These are phyloP conservation scores for Malus sieversii DNA, from an alignment of 306 rosid genomes.

Conservation along the genomic window DNA sequence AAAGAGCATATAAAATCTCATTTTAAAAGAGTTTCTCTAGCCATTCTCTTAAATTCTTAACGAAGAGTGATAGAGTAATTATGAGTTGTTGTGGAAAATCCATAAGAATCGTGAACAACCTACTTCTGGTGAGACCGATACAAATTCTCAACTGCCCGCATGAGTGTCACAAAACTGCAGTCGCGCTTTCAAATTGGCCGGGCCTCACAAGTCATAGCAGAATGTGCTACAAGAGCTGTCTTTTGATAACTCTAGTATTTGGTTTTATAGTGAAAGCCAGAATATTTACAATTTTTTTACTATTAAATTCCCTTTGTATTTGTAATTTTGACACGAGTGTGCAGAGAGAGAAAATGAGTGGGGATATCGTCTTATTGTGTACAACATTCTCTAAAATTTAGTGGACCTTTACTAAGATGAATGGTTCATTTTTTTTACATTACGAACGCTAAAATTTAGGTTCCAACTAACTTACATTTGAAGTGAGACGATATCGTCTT, in stretches of 20 bases:
- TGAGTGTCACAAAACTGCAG: background rate
- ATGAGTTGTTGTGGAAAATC: background rate
- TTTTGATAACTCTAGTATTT: background rate
- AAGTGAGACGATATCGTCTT: no score
- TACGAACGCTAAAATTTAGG: background rate
- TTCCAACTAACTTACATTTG: background rate
- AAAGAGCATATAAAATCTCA: accelerated
- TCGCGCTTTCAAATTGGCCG: background rate
- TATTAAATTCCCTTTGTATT: no score
- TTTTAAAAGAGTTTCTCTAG: no score
- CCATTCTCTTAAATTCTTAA: background rate
- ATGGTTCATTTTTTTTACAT: no score
- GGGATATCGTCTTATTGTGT: no score
- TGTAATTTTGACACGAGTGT: no score
- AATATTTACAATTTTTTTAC: no score
- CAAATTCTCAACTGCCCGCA: background rate
- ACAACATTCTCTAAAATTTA: background rate
- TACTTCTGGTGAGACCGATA: background rate
- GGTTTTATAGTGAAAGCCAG: background rate
- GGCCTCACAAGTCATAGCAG: background rate
- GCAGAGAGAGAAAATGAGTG: no score
- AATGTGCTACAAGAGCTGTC: no score
- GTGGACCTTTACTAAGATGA: no score
- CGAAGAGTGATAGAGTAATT: background rate
- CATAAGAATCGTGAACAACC: background rate